Conservation (phyloP, 1,139 yeast genomes). For the Suhomyces terraborum region DNA sequence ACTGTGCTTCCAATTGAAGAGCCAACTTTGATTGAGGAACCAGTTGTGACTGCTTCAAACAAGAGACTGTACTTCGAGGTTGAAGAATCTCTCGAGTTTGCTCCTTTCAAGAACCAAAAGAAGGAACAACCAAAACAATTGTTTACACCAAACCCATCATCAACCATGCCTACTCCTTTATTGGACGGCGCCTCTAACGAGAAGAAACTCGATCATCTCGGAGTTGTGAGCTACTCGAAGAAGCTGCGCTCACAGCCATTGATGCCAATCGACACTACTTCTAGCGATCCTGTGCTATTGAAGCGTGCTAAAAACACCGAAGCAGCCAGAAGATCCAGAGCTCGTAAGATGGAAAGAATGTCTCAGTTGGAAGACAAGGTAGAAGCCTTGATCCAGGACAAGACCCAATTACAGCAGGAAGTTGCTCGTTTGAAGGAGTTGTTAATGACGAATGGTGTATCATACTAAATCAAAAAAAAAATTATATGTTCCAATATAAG, state of each 20-base stretch:
- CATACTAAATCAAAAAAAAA: slow-evolving; percentile 8
- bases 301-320: slow-evolving; percentile 95
- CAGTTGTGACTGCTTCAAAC: slow-evolving; percentile 13
- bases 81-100: slow-evolving; percentile 31
- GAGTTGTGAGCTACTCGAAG: slow-evolving; percentile 64
- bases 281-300: slow-evolving; percentile 66
- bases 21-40: slow-evolving; percentile 8
- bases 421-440: slow-evolving; percentile 56
- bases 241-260: slow-evolving; percentile 63
- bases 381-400: slow-evolving; percentile 58
- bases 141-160: slow-evolving; percentile 37
- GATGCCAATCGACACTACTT: slow-evolving; percentile 63
- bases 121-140: slow-evolving; percentile 24
- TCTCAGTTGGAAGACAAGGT: slow-evolving; percentile 77
- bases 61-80: slow-evolving; percentile 35
- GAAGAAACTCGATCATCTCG: slow-evolving; percentile 55
- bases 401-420: slow-evolving; percentile 59
- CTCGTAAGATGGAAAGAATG: slow-evolving; percentile 90
- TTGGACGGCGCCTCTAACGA: slow-evolving; percentile 16
- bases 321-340: slow-evolving; percentile 95
- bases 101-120: slow-evolving; percentile 14
- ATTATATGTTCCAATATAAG: slow-evolving; percentile 10
- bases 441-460: slow-evolving; percentile 30
- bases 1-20: slow-evolving; percentile 5
- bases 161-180: slow-evolving; percentile 38